Evolutionary conservation across 2,329 filamentous ascomycete species (phyloP).

Genomic region (Blumeria graminis): DNA sequence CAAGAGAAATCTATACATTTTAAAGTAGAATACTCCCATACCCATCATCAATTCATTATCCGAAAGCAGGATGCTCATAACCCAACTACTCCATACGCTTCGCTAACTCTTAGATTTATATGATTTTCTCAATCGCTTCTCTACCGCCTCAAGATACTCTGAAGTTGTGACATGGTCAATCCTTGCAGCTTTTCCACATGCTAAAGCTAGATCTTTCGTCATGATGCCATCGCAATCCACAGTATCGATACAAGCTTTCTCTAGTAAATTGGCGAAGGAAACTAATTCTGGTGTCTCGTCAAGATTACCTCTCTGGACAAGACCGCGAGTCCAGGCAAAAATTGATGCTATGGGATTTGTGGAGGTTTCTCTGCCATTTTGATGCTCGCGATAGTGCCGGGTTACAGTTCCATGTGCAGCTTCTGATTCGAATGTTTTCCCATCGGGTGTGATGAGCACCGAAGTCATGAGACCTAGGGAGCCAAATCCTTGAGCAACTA

Average conservation of each 20-base stretch:
- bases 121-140: slow-evolving; percentile 53
- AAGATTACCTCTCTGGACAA: slow-evolving; percentile 78
- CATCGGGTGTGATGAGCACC: slow-evolving; percentile 85
- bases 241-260: slow-evolving; percentile 82
- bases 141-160: slow-evolving; percentile 81
- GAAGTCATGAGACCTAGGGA: slow-evolving; percentile 97
- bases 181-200: slow-evolving; percentile 67
- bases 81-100: too few relatives aligned
- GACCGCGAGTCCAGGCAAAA: slow-evolving; percentile 93
- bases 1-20: too few relatives aligned
- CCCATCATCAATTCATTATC: too few relatives aligned
- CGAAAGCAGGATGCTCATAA: too few relatives aligned
- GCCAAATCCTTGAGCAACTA: slow-evolving; percentile 93
- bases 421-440: slow-evolving; percentile 92
- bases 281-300: slow-evolving; percentile 83
- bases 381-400: slow-evolving; percentile 94
- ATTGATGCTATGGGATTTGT: slow-evolving; percentile 98
- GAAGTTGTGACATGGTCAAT: slow-evolving; percentile 75
- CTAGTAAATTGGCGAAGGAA: slow-evolving; percentile 72
- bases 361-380: slow-evolving; percentile 90
- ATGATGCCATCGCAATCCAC: slow-evolving; percentile 88
- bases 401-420: slow-evolving; percentile 96
- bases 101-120: not conserved
- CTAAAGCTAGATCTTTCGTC: slow-evolving; percentile 97
- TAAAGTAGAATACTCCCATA: too few relatives aligned